Evolutionary conservation across 441 rosid genomes (phyloP).

Genomic region (Manihot esculenta): DNA sequence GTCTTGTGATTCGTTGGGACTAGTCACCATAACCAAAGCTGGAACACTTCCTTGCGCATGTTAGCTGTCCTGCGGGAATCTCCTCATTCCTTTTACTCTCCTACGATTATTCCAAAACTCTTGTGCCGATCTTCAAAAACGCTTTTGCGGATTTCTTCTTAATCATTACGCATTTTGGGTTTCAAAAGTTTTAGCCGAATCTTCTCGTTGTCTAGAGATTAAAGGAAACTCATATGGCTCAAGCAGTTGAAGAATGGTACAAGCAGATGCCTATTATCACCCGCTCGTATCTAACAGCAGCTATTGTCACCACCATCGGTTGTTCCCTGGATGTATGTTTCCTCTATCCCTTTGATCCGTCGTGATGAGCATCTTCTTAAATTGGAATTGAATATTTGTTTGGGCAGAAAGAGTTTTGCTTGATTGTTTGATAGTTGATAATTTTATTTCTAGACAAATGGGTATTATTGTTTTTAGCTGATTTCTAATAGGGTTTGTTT

Average conservation of each 20-base stretch:
- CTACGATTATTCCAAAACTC: background rate
- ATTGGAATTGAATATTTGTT: constrained; percentile 7
- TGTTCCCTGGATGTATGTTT: constrained; percentile 84
- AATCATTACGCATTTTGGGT: constrained; percentile 1
- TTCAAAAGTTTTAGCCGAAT: background rate
- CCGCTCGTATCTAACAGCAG: constrained; percentile 96
- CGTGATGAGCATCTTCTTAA: background rate
- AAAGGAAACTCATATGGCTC: constrained; percentile 45
- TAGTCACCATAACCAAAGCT: constrained; percentile 28
- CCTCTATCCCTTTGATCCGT: background rate
- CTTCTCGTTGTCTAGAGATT: background rate
- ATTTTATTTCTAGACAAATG: constrained; percentile 13
- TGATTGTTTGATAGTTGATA: background rate
- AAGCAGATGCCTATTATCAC: constrained; percentile 98
- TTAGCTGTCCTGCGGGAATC: background rate
- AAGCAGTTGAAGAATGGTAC: constrained; percentile 98
- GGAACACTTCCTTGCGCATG: background rate
- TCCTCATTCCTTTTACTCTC: background rate
- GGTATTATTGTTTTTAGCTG: constrained; percentile 19
- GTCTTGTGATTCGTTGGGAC: constrained; percentile 29
- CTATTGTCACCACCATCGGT: constrained; percentile 86
- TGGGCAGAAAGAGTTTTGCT: background rate
- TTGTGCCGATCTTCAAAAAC: constrained; percentile 11
- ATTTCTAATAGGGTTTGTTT: constrained; percentile 17
- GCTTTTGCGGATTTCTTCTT: background rate